Evolutionary conservation across 2,329 filamentous ascomycete species (phyloP).

Genomic region (Thermoascus crustaceus): DNA sequence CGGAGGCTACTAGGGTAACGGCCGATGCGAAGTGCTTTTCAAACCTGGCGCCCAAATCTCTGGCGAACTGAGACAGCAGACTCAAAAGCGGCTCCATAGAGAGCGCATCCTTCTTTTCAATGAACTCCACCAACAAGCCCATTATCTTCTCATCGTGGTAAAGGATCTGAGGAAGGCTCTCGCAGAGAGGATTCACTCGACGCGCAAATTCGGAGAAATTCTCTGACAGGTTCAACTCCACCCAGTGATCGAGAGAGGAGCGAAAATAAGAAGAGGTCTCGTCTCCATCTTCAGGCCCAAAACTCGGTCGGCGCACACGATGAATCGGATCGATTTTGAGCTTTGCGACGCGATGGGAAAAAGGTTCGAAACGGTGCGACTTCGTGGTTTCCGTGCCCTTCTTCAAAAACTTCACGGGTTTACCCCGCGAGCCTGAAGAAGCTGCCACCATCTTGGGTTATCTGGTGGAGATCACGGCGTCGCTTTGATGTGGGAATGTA

Average conservation of each 20-base stretch:
- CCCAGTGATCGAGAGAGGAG: constrained; percentile 76
- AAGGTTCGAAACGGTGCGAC: constrained; percentile 84
- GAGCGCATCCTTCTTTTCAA: constrained; percentile 67
- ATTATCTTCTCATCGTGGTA: constrained; percentile 85
- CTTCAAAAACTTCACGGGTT: constrained; percentile 60
- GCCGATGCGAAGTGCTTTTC: constrained; percentile 77
- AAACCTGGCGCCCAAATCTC: constrained; percentile 79
- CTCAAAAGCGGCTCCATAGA: constrained; percentile 79
- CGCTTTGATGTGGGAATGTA: constrained; percentile 9
- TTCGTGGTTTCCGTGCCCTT: constrained; percentile 66
- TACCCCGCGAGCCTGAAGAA: constrained; percentile 59
- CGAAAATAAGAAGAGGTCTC: constrained; percentile 80
- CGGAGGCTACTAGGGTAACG: constrained; percentile 64
- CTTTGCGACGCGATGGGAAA: constrained; percentile 81
- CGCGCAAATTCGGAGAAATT: constrained; percentile 70
- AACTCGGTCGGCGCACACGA: constrained; percentile 70
- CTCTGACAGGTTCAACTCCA: constrained; percentile 80
- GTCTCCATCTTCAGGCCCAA: constrained; percentile 69
- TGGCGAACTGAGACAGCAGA: constrained; percentile 87
- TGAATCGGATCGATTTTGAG: constrained; percentile 91
- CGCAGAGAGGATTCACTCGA: constrained; percentile 67
- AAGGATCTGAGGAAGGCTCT: constrained; percentile 84
- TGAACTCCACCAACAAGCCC: constrained; percentile 64
- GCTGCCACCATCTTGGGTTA: constrained; percentile 38
- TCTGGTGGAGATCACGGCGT: constrained; percentile 17